Evolutionary conservation across 1,284 basidiomycete species (phyloP).

Genomic region (Pseudozyma flocculosa): DNA sequence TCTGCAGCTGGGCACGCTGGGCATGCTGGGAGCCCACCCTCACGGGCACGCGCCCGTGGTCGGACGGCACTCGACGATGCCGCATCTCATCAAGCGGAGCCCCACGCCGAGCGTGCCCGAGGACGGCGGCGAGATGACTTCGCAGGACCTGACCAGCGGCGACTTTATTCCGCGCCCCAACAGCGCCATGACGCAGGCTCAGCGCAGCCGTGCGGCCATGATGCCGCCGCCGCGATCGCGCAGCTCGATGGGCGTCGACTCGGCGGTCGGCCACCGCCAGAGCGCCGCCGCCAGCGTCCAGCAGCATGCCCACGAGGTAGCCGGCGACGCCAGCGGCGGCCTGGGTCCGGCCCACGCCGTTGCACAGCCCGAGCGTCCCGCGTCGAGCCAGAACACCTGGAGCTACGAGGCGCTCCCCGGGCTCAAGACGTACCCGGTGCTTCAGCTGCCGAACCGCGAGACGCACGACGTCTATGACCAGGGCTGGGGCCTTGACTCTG

Average conservation of each 20-base stretch:
- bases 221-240: slow-evolving; percentile 34
- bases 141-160: slow-evolving; percentile 24
- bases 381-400: slow-evolving; percentile 19
- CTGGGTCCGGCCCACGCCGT: background rate
- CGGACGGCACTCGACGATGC: slow-evolving; percentile 43
- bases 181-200: slow-evolving; percentile 23
- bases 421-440: slow-evolving; percentile 45
- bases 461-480: slow-evolving; percentile 49
- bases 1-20: slow-evolving; percentile 1
- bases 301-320: too few species aligned
- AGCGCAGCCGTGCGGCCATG: slow-evolving; percentile 11
- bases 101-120: slow-evolving; percentile 47
- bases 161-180: slow-evolving; percentile 29
- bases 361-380: background rate
- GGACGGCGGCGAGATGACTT: slow-evolving; percentile 49
- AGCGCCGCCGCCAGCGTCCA: too few species aligned
- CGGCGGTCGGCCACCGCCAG: background rate
- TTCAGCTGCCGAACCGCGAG: slow-evolving; percentile 41
- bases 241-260: slow-evolving; percentile 15
- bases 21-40: slow-evolving; percentile 5
- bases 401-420: slow-evolving; percentile 39
- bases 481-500: slow-evolving; percentile 33
- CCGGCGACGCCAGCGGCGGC: background rate
- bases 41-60: slow-evolving; percentile 3
- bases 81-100: slow-evolving; percentile 30